A percentile compares a stretch with the other conserved stretches of the same genome.
phyloP scores from a whole-genome alignment of 2,329 filamentous ascomycete species.

The Fusarium sulawesiense region DNA sequence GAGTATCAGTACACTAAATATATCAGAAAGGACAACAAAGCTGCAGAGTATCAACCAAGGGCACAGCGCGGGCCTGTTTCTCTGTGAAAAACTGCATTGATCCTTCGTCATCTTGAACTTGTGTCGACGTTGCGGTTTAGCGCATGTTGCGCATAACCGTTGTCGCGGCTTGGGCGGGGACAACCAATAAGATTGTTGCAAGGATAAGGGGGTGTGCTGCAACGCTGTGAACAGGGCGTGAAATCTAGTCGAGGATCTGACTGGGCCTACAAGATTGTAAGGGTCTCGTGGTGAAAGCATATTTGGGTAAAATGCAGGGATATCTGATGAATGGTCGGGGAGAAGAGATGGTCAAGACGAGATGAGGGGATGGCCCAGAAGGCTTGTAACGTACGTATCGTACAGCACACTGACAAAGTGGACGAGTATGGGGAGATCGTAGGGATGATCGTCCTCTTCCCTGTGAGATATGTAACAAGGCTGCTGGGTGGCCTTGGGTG shows the following conservation, averaged over 20 bases:
- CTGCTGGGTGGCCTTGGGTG: constrained; percentile 22
- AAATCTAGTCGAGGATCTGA: constrained; percentile 18
- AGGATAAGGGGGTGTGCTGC: constrained; percentile 44
- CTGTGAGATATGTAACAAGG: constrained; percentile 38
- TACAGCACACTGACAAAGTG: constrained; percentile 16
- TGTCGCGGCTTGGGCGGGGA: constrained; percentile 54
- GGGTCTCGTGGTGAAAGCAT: constrained; percentile 35
- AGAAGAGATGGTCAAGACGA: constrained; percentile 35
- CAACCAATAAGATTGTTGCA: constrained; percentile 54
- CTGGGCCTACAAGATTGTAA: constrained; percentile 26
- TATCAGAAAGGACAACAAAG: constrained; percentile 10
- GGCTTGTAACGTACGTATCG: constrained; percentile 7
- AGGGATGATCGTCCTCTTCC: constrained; percentile 43
- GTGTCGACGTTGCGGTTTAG: constrained; percentile 61
- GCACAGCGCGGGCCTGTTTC: constrained; percentile 47
- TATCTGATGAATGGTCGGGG: constrained; percentile 23
- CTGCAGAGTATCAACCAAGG: constrained; percentile 28
- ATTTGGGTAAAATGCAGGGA: constrained; percentile 34
- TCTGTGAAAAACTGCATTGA: constrained; percentile 55
- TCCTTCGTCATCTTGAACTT: constrained; percentile 58
- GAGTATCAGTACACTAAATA: not conserved
- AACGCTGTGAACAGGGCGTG: constrained; percentile 25
- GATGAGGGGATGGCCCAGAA: constrained; percentile 32
- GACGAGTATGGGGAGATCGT: constrained; percentile 40
- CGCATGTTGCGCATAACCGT: constrained; percentile 67